phyloP scores from a whole-genome alignment of 495 filamentous ascomycete species.

The Lophiotrema nucula region DNA sequence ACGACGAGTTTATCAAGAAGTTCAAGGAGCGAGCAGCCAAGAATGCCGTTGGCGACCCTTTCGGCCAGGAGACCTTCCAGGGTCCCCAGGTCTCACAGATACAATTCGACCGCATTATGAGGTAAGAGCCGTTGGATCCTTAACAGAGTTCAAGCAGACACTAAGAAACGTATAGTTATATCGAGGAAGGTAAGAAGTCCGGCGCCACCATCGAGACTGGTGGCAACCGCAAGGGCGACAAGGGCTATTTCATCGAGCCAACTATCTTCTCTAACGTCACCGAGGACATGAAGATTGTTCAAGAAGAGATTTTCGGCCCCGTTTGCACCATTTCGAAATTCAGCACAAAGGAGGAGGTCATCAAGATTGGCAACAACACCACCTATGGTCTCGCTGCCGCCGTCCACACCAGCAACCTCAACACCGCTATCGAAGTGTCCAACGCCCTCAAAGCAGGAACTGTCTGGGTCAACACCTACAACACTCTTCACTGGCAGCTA shows the following conservation, averaged over 20 bases:
- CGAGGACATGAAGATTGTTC: constrained; percentile 94
- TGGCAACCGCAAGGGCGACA: constrained; percentile 81
- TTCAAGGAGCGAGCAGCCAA: constrained; percentile 82
- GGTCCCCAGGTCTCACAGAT: constrained; percentile 93
- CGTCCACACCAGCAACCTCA: constrained; percentile 89
- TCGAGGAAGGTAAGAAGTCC: constrained; percentile 80
- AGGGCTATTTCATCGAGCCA: constrained; percentile 97
- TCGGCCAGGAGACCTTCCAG: constrained; percentile 86
- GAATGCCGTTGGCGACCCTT: constrained; percentile 93
- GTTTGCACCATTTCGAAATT: constrained; percentile 95
- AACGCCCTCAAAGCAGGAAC: constrained; percentile 84
- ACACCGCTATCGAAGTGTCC: constrained; percentile 85
- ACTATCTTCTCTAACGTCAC: constrained; percentile 93
- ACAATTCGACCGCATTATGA: constrained; percentile 97
- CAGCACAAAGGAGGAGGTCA: constrained; percentile 80
- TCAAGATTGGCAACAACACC: constrained; percentile 77
- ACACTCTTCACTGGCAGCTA: constrained; percentile 75
- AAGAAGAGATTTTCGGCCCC: constrained; percentile 98
- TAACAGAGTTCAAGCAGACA: neutral
- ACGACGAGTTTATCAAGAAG: constrained; percentile 85
- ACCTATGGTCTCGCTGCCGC: constrained; percentile 80
- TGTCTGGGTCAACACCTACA: constrained; percentile 95
- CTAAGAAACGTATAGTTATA: constrained; percentile 59
- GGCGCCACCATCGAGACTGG: constrained; percentile 84
- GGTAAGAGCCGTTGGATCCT: constrained; percentile 47